phyloP scores from a whole-genome alignment of 306 rosid genomes.

The Quercus cerris region DNA sequence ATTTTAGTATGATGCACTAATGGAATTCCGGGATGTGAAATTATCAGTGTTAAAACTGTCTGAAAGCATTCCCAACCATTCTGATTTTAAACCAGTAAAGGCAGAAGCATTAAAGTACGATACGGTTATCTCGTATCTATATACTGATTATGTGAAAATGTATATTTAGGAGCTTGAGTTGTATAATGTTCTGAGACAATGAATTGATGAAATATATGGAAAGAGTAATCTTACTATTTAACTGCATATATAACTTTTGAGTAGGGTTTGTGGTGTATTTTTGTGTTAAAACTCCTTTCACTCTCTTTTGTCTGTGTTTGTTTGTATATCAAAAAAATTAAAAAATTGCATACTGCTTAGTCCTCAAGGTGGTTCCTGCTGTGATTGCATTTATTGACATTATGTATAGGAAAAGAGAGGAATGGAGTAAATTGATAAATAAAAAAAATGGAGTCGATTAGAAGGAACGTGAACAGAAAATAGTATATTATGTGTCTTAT shows the following conservation, averaged over 20 bases:
- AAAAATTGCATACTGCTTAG: no score
- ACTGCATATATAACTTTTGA: background rate
- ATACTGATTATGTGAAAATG: slow-evolving; percentile 41
- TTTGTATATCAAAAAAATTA: no score
- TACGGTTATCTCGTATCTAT: slow-evolving; percentile 4
- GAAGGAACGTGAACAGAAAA: no score
- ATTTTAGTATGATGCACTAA: slow-evolving; percentile 21
- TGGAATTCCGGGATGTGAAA: slow-evolving; percentile 21
- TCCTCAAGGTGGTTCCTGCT: no score
- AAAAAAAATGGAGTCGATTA: no score
- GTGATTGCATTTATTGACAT: no score
- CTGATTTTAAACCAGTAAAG: slow-evolving; percentile 47
- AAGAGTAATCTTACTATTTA: background rate
- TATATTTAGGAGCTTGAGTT: slow-evolving; percentile 38
- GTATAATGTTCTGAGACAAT: slow-evolving; percentile 11
- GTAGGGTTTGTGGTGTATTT: no score
- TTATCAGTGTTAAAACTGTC: slow-evolving; percentile 23
- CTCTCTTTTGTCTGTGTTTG: no score
- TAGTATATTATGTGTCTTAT: no score
- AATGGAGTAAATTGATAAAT: no score
- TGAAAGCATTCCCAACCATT: slow-evolving; percentile 38
- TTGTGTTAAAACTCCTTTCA: rapidly evolving
- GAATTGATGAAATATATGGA: background rate
- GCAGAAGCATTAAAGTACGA: slow-evolving; percentile 27
- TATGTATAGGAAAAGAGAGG: no score